A percentile compares a stretch with the other conserved stretches of the same genome.
Evolutionary conservation across 257 asterid genomes (phyloP).

Genomic region (Lithospermum erythrorhizon): DNA sequence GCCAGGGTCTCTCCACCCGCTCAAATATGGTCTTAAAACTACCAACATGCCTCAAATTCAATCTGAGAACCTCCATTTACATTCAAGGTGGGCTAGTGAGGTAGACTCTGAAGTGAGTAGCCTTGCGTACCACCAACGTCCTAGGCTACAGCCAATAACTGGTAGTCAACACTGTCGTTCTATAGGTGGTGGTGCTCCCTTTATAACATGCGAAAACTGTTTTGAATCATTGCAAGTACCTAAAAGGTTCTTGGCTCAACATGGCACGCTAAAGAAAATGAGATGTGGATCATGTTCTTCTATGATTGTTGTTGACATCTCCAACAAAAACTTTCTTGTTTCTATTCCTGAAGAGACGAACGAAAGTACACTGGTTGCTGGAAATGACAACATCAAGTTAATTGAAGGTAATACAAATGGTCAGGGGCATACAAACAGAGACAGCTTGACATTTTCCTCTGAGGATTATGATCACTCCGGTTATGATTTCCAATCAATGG

Average conservation of each 20-base stretch:
- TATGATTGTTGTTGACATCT: constrained; percentile 28
- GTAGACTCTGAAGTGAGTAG: constrained; percentile 40
- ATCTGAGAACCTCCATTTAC: constrained; percentile 28
- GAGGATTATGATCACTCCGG: constrained; percentile 59
- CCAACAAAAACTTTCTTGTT: constrained; percentile 27
- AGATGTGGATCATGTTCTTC: constrained; percentile 73
- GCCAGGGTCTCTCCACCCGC: constrained; percentile 20
- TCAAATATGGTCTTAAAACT: constrained; percentile 22
- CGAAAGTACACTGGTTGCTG: constrained; percentile 18
- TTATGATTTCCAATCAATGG: constrained; percentile 51
- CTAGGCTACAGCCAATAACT: constrained; percentile 22
- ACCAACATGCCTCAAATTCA: constrained; percentile 23
- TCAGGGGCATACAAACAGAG: constrained; percentile 20
- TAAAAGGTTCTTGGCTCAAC: constrained; percentile 25
- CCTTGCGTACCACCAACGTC: constrained; percentile 25
- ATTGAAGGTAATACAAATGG: constrained; percentile 13
- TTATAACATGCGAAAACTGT: constrained; percentile 61
- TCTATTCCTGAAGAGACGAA: constrained; percentile 26
- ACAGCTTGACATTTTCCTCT: constrained; percentile 35
- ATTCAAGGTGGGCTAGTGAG: constrained; percentile 44
- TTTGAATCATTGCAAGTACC: constrained; percentile 57
- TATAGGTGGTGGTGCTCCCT: constrained; percentile 81
- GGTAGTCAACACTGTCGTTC: constrained; percentile 40
- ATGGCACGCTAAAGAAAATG: constrained; percentile 30
- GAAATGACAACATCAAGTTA: constrained; percentile 9